Evolutionary conservation across 2,329 filamentous ascomycete genomes (phyloP).

Genomic region (Arachnopeziza araneosa): DNA sequence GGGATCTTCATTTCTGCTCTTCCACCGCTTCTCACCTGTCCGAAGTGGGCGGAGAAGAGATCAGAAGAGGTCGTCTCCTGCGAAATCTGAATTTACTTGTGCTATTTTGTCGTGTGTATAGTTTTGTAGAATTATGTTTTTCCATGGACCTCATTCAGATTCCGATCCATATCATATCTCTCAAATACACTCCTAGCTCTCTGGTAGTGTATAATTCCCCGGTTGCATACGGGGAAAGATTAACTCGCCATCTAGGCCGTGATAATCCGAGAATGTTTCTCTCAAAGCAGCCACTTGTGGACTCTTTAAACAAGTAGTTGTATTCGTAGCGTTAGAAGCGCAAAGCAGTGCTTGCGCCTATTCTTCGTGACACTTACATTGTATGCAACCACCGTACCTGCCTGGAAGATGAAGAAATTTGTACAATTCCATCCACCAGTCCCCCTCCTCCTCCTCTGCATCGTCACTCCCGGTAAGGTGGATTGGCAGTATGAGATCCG

Average conservation of each 20-base stretch:
- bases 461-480: no score
- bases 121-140: no score
- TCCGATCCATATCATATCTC: background rate
- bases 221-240: conserved; percentile 47
- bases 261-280: conserved; percentile 37
- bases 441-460: no score
- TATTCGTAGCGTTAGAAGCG: conserved; percentile 22
- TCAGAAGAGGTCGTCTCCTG: no score
- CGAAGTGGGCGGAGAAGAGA: no score
- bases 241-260: conserved; percentile 37
- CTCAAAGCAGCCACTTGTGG: conserved; percentile 40
- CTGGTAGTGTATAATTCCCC: conserved; percentile 9
- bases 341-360: conserved; percentile 14
- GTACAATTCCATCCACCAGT: no score
- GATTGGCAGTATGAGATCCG: no score
- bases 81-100: no score
- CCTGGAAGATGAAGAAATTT: background rate
- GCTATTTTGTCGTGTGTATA: no score
- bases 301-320: conserved; percentile 37
- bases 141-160: no score
- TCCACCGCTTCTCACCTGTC: no score
- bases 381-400: conserved; percentile 22
- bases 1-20: no score
- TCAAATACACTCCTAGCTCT: conserved; percentile 1
- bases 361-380: background rate